phyloP scores from a whole-genome alignment of 352 stramenopile genomes.

The Nothophytophthora sp. region DNA sequence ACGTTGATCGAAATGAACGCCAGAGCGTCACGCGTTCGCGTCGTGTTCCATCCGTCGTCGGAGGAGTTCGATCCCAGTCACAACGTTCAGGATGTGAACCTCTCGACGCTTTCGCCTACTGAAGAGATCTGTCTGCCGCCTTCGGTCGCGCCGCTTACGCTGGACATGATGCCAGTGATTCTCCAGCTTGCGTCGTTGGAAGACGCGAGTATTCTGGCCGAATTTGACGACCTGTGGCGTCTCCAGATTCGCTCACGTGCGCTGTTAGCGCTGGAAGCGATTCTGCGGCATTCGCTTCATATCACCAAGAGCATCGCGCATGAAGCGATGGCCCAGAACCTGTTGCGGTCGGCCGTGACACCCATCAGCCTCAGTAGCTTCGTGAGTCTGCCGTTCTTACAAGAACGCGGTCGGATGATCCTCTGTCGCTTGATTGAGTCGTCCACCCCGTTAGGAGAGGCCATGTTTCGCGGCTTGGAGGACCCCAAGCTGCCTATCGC shows the following conservation, averaged over 20 bases:
- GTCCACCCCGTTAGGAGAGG: slow-evolving; percentile 69
- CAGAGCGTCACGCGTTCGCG: slow-evolving; percentile 61
- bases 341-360: slow-evolving; percentile 63
- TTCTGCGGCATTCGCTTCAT: slow-evolving; percentile 59
- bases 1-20: slow-evolving; percentile 81
- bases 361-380: slow-evolving; percentile 72
- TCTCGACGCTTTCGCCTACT: slow-evolving; percentile 64
- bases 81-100: slow-evolving; percentile 82
- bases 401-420: slow-evolving; percentile 86
- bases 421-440: slow-evolving; percentile 83
- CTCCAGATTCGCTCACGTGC: slow-evolving; percentile 87
- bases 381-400: slow-evolving; percentile 70
- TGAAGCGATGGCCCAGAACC: slow-evolving; percentile 41
- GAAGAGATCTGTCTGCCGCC: slow-evolving; percentile 79
- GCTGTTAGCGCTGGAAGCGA: slow-evolving; percentile 74
- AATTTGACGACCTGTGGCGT: slow-evolving; percentile 80
- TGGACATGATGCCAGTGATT: slow-evolving; percentile 86
- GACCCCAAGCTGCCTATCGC: slow-evolving; percentile 52
- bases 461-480: slow-evolving; percentile 75
- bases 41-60: slow-evolving; percentile 74
- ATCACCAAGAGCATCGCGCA: slow-evolving; percentile 41
- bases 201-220: slow-evolving; percentile 57
- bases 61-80: slow-evolving; percentile 75
- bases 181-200: slow-evolving; percentile 79
- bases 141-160: slow-evolving; percentile 43